Evolutionary conservation across 106 monocot genomes (phyloP), one percentile per base, ranked within the genome.

Genomic region (Dendrobium officinale): DNA sequence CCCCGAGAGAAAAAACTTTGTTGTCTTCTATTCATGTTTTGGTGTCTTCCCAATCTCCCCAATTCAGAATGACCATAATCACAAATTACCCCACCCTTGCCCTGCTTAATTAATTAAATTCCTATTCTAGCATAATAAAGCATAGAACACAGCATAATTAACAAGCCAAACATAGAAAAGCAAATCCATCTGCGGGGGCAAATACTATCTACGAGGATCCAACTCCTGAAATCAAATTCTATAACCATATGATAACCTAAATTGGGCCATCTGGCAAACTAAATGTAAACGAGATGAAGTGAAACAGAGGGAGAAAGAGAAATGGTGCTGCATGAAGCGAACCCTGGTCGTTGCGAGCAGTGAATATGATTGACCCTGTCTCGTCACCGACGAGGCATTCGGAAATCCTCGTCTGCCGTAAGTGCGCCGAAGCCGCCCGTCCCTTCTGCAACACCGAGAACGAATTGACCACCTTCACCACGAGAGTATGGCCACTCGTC

Each of bases 351-450:
- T 90, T 90, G 58, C 90, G 73, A 20, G 90, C 87, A 15, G 90
- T 87, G 85, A 90, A 90, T 37, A 90, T 54, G 83, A 90, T 90
- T 20, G 80, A 44, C 0, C 85, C 90, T 42, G 90, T 87, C 81
- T 90, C 90, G 61, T 90, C 90, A 16, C 90, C 87, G 61, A 90
- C 76, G 75, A 90, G 75, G 81, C 90, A 90, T 81, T 90, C 90
- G 6, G 87, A 80, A 75, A 90, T 90, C 79, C 79, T 79, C 20
- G 87, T 79, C 49, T 87, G 84, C 20, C 89, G 82, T 11, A 67
- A 78, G 22, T 78, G 75, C 4, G 87, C 42, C 41, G 86, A 77
- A 22, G 77, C 83, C 10, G 70, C 80, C n/a, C 81, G 81, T 42
- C 83, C 85, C 74, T 85, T 83, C 26, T 85, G 78, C 22, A 81